These are phyloP conservation scores for Phragmites australis DNA, from an alignment of 176 grass and related monocot genomes.

Conservation along the genomic window DNA sequence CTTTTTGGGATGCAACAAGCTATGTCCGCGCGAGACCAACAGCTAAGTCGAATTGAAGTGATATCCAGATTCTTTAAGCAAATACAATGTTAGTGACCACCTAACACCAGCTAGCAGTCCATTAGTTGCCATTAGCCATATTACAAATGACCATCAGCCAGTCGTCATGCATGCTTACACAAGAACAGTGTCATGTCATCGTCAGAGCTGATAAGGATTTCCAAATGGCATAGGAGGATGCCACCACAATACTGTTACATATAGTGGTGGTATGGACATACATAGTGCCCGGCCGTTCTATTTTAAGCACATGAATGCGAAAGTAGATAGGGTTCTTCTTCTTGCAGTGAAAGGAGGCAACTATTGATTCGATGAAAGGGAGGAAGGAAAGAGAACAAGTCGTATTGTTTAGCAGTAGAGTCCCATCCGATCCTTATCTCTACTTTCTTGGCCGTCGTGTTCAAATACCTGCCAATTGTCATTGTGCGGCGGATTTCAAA, in stretches of 20 bases:
- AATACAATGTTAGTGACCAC: too few species aligned
- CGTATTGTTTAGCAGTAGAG: not conserved
- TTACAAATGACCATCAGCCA: slow-evolving; percentile 29
- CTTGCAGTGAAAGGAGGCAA: slow-evolving; percentile 35
- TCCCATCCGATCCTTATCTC: too few species aligned
- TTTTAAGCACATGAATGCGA: slow-evolving; percentile 36
- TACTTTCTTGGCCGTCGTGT: too few species aligned
- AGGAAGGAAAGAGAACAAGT: not conserved
- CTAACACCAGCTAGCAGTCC: not conserved
- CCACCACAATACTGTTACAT: slow-evolving; percentile 10
- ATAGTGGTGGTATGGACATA: not conserved
- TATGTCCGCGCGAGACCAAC: not conserved
- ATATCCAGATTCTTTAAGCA: not conserved
- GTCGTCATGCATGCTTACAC: slow-evolving; percentile 41
- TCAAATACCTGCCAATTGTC: too few species aligned
- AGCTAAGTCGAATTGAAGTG: not conserved
- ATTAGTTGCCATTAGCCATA: slow-evolving; percentile 11
- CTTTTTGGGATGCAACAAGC: not conserved
- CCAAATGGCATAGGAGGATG: not conserved
- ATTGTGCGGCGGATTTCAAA: too few species aligned
- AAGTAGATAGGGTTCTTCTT: slow-evolving; percentile 34
- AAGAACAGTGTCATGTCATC: slow-evolving; percentile 21
- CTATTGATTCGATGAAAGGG: not conserved
- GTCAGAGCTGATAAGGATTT: slow-evolving; percentile 10
- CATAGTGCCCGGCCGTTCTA: slow-evolving; percentile 36